These are phyloP conservation scores for Pseudozyma flocculosa DNA, from an alignment of 1,284 basidiomycete genomes.

Conservation along the genomic window DNA sequence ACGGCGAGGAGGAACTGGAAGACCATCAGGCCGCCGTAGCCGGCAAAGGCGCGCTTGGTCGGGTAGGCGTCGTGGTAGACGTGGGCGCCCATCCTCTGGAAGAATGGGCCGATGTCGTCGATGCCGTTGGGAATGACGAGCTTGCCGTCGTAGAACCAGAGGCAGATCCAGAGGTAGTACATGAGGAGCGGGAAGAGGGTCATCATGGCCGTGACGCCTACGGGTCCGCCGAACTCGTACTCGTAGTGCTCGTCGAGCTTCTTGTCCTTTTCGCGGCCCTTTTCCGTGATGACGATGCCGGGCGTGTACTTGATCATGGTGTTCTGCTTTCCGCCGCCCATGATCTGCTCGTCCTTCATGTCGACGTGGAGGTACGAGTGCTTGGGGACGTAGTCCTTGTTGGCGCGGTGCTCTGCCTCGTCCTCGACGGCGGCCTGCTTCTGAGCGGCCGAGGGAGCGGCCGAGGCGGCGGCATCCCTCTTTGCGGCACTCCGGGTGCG, in stretches of 20 bases:
- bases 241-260: constrained; percentile 53
- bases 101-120: constrained; percentile 76
- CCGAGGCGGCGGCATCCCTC: constrained; percentile 5
- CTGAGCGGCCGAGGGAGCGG: constrained; percentile 12
- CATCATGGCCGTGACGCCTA: constrained; percentile 91
- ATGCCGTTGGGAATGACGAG: constrained; percentile 74
- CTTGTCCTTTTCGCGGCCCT: constrained; percentile 52
- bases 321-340: constrained; percentile 51
- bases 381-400: constrained; percentile 31
- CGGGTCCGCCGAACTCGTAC: constrained; percentile 88
- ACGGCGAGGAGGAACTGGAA: constrained; percentile 88
- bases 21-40: constrained; percentile 80
- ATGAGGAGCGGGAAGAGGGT: constrained; percentile 84
- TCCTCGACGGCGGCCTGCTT: constrained; percentile 28
- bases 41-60: constrained; percentile 70
- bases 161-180: constrained; percentile 98
- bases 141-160: constrained; percentile 91
- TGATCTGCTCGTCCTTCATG: constrained; percentile 53
- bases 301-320: constrained; percentile 47
- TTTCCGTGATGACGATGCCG: constrained; percentile 55
- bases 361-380: constrained; percentile 50
- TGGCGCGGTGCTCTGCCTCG: constrained; percentile 14
- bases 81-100: constrained; percentile 79
- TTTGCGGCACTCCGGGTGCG: constrained; percentile 29
- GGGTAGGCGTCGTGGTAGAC: constrained; percentile 86